Percentiles rank a stretch among this genome's conserved stretches.
These are phyloP conservation scores for Penicillium salamii DNA, from an alignment of 495 filamentous ascomycete genomes.

Conservation along the genomic window DNA sequence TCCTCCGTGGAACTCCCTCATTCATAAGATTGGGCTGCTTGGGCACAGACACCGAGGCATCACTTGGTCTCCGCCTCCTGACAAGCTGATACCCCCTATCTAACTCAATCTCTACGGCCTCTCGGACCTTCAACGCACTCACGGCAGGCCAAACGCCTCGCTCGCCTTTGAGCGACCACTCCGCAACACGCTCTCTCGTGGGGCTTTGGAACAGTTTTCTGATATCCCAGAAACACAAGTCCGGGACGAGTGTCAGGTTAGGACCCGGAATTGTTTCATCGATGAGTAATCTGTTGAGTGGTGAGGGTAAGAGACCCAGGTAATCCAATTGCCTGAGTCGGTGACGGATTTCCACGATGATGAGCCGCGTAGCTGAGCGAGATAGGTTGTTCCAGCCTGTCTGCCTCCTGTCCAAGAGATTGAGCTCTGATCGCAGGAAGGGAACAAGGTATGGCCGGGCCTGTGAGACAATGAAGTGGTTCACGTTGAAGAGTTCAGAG, in stretches of 20 bases:
- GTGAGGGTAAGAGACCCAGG: constrained; percentile 64
- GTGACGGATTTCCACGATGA: constrained; percentile 77
- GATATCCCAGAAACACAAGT: constrained; percentile 70
- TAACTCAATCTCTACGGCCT: constrained; percentile 81
- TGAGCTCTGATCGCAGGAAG: constrained; percentile 77
- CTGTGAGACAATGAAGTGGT: constrained; percentile 96
- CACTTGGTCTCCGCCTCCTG: constrained; percentile 53
- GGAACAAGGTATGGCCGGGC: constrained; percentile 92
- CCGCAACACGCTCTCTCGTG: constrained; percentile 67
- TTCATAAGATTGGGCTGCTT: constrained; percentile 22
- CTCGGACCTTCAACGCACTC: constrained; percentile 76
- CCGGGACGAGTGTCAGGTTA: constrained; percentile 77
- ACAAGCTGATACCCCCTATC: constrained; percentile 81
- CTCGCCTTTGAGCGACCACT: constrained; percentile 86
- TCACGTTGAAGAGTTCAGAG: constrained; percentile 93
- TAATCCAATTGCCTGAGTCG: constrained; percentile 79
- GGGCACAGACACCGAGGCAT: constrained; percentile 14
- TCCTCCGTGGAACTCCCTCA: constrained; percentile 27
- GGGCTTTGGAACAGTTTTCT: constrained; percentile 75
- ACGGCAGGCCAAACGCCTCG: constrained; percentile 91
- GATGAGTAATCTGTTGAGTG: constrained; percentile 73
- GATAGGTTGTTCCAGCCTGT: constrained; percentile 56
- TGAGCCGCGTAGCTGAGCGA: constrained; percentile 63
- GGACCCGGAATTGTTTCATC: constrained; percentile 85
- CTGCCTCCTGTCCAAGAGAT: constrained; percentile 65